Conservation (phyloP, 2,329 filamentous ascomycete species). For the Huntiella abstrusa region DNA sequence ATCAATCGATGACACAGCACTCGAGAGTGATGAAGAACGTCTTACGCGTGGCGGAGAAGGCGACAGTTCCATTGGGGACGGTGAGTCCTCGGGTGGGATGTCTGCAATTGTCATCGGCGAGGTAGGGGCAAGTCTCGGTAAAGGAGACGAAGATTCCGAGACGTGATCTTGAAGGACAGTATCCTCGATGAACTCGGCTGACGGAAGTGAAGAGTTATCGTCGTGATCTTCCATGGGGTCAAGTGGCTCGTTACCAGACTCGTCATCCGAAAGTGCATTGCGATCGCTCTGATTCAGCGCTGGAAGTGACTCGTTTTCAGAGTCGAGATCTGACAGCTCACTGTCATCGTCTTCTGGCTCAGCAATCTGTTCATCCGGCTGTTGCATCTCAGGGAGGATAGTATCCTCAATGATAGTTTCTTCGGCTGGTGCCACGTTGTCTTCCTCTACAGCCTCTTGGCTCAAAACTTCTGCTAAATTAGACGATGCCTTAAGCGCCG, state of each 20-base stretch:
- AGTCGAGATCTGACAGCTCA: no score
- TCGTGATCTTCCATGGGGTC: neutral
- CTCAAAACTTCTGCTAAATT: neutral
- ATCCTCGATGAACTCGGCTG: no score
- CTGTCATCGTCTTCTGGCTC: no score
- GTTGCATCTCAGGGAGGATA: neutral
- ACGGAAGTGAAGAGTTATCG: neutral
- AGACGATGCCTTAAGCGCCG: neutral
- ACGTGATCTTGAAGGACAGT: no score
- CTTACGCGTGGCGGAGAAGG: no score
- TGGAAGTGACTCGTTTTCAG: no score
- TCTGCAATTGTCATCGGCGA: neutral
- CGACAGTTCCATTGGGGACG: no score
- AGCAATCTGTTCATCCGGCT: no score
- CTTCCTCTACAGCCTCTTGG: neutral
- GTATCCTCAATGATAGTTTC: conserved; percentile 4
- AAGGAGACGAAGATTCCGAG: no score
- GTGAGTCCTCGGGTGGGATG: neutral
- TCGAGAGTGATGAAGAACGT: neutral
- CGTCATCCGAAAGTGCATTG: neutral
- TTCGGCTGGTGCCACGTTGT: neutral
- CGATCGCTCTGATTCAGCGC: no score
- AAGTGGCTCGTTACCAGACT: neutral
- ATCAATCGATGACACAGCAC: neutral
- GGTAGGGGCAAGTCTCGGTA: no score